phyloP scores from a whole-genome alignment of 2,329 filamentous ascomycete genomes.

The Plectosphaerella cucumerina region DNA sequence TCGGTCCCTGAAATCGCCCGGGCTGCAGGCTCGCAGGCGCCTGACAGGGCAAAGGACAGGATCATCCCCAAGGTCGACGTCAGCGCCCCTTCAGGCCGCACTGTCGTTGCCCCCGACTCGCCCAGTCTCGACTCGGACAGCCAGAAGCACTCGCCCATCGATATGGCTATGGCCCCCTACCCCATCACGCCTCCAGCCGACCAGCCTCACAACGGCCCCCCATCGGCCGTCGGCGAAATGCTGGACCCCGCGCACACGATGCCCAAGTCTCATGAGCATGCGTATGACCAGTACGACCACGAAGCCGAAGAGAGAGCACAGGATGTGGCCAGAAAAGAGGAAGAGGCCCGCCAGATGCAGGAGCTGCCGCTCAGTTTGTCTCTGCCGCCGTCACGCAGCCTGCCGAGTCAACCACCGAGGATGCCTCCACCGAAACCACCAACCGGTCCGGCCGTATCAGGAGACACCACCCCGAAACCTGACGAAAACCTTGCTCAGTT shows the following conservation, averaged over 20 bases:
- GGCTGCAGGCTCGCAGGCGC: slow-evolving; percentile 15
- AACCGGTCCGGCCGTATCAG: slow-evolving; percentile 29
- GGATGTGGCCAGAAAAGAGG: slow-evolving; percentile 40
- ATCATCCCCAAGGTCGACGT: slow-evolving; percentile 19
- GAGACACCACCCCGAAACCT: slow-evolving; percentile 38
- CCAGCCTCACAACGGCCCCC: slow-evolving; percentile 28
- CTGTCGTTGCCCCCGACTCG: slow-evolving; percentile 38
- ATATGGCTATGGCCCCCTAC: slow-evolving; percentile 56
- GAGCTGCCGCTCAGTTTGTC: slow-evolving; percentile 47
- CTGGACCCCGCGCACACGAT: slow-evolving; percentile 55
- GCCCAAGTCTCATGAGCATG: slow-evolving; percentile 58
- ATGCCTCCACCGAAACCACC: slow-evolving; percentile 50
- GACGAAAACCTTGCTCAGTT: slow-evolving; percentile 47
- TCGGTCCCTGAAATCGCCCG: slow-evolving; percentile 30
- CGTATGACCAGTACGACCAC: slow-evolving; percentile 51
- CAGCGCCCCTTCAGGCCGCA: slow-evolving; percentile 23
- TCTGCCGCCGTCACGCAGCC: slow-evolving; percentile 52
- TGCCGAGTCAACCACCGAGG: slow-evolving; percentile 48
- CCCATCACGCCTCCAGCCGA: slow-evolving; percentile 61
- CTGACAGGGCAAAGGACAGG: background rate
- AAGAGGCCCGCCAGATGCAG: slow-evolving; percentile 33
- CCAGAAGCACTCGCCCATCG: slow-evolving; percentile 53
- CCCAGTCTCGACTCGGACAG: slow-evolving; percentile 47
- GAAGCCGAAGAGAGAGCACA: slow-evolving; percentile 47
- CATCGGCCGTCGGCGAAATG: slow-evolving; percentile 44